Evolutionary conservation across 345 rosid species (phyloP), one percentile per base, ranked within the genome.

Genomic region (Psidium friedrichsthalianum): DNA sequence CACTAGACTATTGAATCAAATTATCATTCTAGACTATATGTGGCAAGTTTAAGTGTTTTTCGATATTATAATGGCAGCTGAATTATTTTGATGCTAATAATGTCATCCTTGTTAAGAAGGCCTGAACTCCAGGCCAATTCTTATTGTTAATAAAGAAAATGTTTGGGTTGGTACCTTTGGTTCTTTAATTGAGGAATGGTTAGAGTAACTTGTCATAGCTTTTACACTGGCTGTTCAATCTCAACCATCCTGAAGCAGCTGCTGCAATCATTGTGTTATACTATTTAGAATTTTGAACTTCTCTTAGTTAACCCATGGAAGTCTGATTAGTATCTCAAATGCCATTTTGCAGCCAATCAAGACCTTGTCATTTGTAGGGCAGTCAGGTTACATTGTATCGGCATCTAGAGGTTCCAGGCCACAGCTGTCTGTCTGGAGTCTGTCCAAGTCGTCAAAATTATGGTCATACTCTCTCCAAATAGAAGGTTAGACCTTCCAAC

Each of bases 391-490:
- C 91, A 93, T 97, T 89, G 95, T 94, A 87, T 91, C 98, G 55
- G 93, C 94, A 83, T 92, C 98, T 16, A 47, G 90, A 86, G 93
- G 92, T 87, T 89, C 91, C 3, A 92, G 90, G 81, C 93, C 98
- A 2, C 96, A 95, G 84, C 86, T 96, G 20, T 92, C 96, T 84
- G 91, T 95, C 83, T 97, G 99, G 99, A 93, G 90, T 83, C 86
- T 94, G 93, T 91, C 96, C 61, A 93, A 91, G 88, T 90, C 93
- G 55, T 92, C 95, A 82, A 16, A 88, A 54, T 92, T 92, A 20
- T 96, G 99, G 99, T 97, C 99, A 47, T 95, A 92, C 90, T 90
- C 86, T 90, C 92, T 97, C 87, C 93, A 90, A 40, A 86, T 93
- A 76, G 99, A 96, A 97, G 99, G 99, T 96, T 40, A 86, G 80